Evolutionary conservation across 2,329 filamentous ascomycete genomes (phyloP), one percentile per base, ranked within the genome.

Genomic region (Zasmidium cellare): DNA sequence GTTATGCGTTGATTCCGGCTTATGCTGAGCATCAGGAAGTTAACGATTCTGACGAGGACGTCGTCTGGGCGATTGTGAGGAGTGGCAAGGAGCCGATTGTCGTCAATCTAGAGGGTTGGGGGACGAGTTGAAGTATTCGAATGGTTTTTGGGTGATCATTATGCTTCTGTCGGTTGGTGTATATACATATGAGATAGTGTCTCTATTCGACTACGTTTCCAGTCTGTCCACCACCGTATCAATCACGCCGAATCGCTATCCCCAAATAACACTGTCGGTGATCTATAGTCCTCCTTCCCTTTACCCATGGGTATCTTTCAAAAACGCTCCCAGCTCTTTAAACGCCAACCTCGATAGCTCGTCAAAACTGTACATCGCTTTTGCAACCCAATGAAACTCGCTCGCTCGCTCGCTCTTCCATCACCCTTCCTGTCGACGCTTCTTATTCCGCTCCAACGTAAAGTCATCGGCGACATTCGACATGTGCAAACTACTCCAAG

Each of bases 11-110:
- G 55, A 82, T 91, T 12, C 88, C 88, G 0, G 83, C 87, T 0
- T 89, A 82, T 79, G 84, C 84, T 0, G 87, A 91, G 70, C 87
- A 91, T 72, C 87, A 90, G 70, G 81, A 87, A 54, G 76, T 86
- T 19, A 91, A 91, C 65, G 82, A 89, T 38, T 81, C 81, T 1
- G 83, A 86, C 46, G 80, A 83, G 28, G 84, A 87, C 48, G 75
- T 87, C 1, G 81, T 85, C 38, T 89, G 87, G 84, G 80, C 89
- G 11, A 81, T 90, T 46, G 84, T 85, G 3, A 80, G 87, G n/a
- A 56, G 53, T 52, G 57, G 62, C 6, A 57, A 58, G 50, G 55
- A 55, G 12, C 57, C 57, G 11, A 58, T 63, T 22, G 63, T 64
- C 7, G 59, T 62, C 3, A 64, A 64, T 55, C 51, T 64, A 45